Conservation (phyloP, 108 stramenopile genomes). For the Cyclotella atomus region DNA sequence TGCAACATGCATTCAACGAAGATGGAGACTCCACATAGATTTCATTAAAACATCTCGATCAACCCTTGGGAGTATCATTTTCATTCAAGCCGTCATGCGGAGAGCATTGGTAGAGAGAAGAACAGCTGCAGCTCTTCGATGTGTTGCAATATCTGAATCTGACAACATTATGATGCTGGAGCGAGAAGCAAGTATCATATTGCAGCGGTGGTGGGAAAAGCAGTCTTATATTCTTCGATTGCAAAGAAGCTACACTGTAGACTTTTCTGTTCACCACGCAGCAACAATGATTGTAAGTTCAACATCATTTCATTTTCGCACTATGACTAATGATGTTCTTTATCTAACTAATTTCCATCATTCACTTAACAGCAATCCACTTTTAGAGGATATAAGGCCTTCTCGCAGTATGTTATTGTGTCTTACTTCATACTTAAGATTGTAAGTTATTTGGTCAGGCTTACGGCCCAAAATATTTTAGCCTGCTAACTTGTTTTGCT, state of each 20-base stretch:
- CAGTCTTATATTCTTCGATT: background rate
- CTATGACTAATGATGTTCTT: no score
- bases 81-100: background rate
- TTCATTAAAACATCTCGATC: background rate
- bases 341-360: no score
- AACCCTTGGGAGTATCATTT: background rate
- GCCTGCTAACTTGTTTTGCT: background rate
- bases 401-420: slow-evolving; percentile 25
- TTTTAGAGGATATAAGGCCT: slow-evolving; percentile 30
- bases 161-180: slow-evolving; percentile 7
- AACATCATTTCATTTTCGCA: no score
- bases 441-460: background rate
- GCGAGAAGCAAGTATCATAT: background rate
- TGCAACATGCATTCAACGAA: slow-evolving; percentile 11
- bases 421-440: slow-evolving; percentile 28
- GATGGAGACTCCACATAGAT: background rate
- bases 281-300: slow-evolving; percentile 29
- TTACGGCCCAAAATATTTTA: slow-evolving; percentile 1
- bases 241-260: background rate
- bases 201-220: slow-evolving; percentile 29
- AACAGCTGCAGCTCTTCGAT: background rate
- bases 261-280: slow-evolving; percentile 12
- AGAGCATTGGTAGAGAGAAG: background rate
- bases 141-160: slow-evolving; percentile 4
- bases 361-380: slow-evolving; percentile 15